phyloP scores from a whole-genome alignment of 208 protist genomes.

The Tritrichomonas foetus region DNA sequence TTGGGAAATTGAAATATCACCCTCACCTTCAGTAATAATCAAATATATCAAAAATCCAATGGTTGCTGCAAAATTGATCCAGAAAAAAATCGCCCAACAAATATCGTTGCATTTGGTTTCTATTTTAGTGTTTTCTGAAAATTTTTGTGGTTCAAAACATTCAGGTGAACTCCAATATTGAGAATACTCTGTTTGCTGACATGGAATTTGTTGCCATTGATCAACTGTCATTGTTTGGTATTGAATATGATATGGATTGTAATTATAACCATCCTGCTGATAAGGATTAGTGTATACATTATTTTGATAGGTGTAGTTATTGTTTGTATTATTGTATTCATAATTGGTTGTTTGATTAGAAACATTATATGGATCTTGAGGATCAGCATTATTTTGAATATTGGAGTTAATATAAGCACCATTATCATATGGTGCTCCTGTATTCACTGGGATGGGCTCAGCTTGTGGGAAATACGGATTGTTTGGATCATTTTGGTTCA shows the following conservation, averaged over 20 bases:
- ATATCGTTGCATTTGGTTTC: background rate
- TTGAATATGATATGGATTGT: background rate
- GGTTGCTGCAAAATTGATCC: background rate
- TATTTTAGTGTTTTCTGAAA: conserved; percentile 9
- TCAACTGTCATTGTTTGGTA: background rate
- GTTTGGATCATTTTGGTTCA: no score
- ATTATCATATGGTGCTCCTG: no score
- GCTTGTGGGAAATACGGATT: no score
- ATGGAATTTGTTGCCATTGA: background rate
- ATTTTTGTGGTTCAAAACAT: background rate
- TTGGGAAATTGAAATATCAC: background rate
- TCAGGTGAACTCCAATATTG: background rate
- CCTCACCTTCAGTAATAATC: background rate
- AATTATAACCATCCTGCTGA: no score
- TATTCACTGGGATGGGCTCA: no score
- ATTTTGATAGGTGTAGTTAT: no score
- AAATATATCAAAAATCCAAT: background rate
- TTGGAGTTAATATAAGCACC: no score
- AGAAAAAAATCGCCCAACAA: background rate
- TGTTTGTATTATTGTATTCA: no score
- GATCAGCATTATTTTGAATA: no score
- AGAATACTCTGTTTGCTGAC: background rate
- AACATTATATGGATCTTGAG: no score
- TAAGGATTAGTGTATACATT: no score
- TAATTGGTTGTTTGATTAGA: no score